phyloP scores from a whole-genome alignment of 176 grass and related monocot genomes.

The Phragmites australis region DNA sequence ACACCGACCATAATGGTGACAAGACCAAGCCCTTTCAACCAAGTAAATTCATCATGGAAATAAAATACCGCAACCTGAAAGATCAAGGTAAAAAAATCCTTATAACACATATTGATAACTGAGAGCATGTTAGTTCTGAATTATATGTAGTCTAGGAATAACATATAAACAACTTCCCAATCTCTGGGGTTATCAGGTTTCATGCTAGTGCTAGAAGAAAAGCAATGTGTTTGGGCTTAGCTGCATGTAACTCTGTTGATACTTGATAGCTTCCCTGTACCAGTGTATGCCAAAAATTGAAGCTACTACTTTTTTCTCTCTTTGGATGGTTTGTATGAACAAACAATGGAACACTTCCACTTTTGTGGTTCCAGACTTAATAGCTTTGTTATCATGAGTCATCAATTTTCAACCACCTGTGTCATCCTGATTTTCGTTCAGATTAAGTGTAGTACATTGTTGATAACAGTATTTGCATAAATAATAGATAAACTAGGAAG shows the following conservation, averaged over 20 bases:
- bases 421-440: background rate
- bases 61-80: constrained; percentile 98
- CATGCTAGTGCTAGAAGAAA: constrained; percentile 6
- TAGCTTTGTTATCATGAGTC: constrained; percentile 3
- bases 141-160: constrained; percentile 18
- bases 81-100: constrained; percentile 29
- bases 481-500: constrained; percentile 17
- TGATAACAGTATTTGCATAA: constrained; percentile 9
- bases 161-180: background rate
- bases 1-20: constrained; percentile 90
- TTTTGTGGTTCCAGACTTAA: background rate
- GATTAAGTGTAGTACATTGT: constrained; percentile 21
- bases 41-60: constrained; percentile 93
- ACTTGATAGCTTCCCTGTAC: constrained; percentile 12
- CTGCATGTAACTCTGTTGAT: background rate
- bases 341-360: constrained; percentile 20
- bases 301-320: background rate
- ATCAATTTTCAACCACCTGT: constrained; percentile 18
- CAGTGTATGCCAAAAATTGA: constrained; percentile 13
- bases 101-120: constrained; percentile 11
- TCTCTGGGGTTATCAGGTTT: constrained; percentile 8
- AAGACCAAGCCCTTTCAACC: constrained; percentile 84
- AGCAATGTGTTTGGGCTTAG: background rate
- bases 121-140: background rate
- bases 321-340: background rate